Evolutionary conservation across 2,329 filamentous ascomycete species (phyloP).

Genomic region (Scedosporium boydii): DNA sequence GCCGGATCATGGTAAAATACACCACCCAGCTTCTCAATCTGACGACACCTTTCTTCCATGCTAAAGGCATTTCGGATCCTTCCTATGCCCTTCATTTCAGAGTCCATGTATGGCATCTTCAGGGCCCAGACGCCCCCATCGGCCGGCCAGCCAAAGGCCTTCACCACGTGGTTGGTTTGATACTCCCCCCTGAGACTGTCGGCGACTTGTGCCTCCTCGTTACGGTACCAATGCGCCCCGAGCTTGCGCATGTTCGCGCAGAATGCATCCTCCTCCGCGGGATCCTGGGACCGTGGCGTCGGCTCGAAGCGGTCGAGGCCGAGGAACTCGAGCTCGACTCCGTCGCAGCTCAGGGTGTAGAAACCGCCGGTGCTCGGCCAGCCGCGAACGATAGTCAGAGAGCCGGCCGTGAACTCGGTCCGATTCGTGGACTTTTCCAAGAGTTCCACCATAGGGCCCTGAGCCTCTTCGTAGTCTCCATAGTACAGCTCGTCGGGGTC

Average conservation of each 20-base stretch:
- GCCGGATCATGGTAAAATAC: too few species aligned
- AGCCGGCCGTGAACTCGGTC: neutral
- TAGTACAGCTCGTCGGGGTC: neutral
- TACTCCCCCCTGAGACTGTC: neutral
- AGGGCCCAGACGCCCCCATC: constrained; percentile 4
- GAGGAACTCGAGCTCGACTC: constrained; percentile 10
- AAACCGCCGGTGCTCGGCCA: constrained; percentile 3
- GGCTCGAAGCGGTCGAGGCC: constrained; percentile 8
- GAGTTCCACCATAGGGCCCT: neutral
- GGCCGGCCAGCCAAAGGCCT: neutral
- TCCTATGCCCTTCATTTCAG: neutral
- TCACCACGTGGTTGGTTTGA: neutral
- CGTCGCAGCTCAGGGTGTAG: constrained; percentile 8
- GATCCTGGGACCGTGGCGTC: constrained; percentile 7
- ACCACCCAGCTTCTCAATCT: too few species aligned
- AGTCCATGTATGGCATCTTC: neutral
- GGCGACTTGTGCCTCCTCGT: neutral
- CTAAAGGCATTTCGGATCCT: neutral
- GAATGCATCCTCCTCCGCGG: constrained; percentile 9
- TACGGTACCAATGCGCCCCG: constrained; percentile 5
- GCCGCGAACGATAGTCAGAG: constrained; percentile 2
- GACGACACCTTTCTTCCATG: too few species aligned
- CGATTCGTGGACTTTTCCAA: constrained; percentile 3
- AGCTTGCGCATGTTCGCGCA: constrained; percentile 9
- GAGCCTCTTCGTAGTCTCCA: neutral